phyloP scores from a whole-genome alignment of 768 basidiomycete species.

The Kwoniella botswanensis region DNA sequence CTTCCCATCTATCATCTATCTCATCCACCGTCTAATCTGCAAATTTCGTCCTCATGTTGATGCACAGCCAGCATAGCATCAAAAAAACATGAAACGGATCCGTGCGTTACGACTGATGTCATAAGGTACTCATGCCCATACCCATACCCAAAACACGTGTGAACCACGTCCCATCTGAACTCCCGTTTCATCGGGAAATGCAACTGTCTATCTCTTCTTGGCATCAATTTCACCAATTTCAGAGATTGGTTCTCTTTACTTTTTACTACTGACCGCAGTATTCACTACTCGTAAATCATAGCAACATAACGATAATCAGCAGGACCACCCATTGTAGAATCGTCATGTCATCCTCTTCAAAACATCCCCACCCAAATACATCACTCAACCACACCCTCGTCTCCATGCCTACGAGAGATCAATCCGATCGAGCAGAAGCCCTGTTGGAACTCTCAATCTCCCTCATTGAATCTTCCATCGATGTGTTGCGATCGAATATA shows the following conservation, averaged over 20 bases:
- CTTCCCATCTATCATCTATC: background rate
- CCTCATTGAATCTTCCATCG: slow-evolving; percentile 43
- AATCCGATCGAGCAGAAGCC: slow-evolving; percentile 42
- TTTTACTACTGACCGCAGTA: too few species aligned
- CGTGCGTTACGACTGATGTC: background rate
- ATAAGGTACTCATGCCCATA: too few species aligned
- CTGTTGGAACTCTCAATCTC: slow-evolving; percentile 43
- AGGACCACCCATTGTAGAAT: background rate
- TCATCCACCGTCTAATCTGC: background rate
- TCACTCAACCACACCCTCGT: slow-evolving; percentile 38
- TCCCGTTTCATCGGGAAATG: background rate
- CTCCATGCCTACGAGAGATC: slow-evolving; percentile 22
- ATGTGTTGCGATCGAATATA: slow-evolving; percentile 36
- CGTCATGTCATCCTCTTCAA: background rate
- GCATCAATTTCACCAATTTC: background rate
- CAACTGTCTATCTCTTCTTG: background rate
- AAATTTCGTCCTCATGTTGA: background rate
- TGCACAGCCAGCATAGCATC: background rate
- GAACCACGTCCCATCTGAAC: too few species aligned
- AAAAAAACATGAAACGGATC: slow-evolving; percentile 1
- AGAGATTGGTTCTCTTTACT: background rate
- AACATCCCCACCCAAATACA: slow-evolving; percentile 4
- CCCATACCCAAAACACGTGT: background rate
- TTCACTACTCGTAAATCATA: too few species aligned
- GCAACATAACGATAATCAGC: too few species aligned